Base-by-base conservation (phyloP, 2,329 filamentous ascomycete genomes). In the Alternaria burnsii region DNA sequence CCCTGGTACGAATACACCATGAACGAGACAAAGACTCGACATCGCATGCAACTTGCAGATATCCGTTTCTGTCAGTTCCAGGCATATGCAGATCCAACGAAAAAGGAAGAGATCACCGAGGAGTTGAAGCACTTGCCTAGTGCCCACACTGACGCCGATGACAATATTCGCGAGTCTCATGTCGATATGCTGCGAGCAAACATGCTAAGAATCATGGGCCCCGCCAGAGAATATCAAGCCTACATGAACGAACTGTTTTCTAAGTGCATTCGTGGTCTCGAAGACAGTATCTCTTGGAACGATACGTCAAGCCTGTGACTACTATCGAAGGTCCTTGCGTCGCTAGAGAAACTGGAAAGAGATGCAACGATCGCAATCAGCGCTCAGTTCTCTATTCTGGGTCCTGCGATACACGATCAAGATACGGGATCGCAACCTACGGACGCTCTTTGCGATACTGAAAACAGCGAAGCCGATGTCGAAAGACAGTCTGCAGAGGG, bases 201-300 rank as follows among this genome's bases (percentile, higher is more conserved):
- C 9, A 57, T 57, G 54, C 36, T 57, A 20, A 46, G 54, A 0
- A 24, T 57, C 5, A 57, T 57, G 38, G 54, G 46, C 0, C 54
- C 46, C 7, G 54, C 54, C 1, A 57, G 22, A 1, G 38, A 57
- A 0, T 52, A 52, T 1, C 11, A 52, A 14, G 22, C 22, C 2
- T 40, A 57, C 12, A 38, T 57, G 46, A 10, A 57, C 4, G 54
- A 57, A 0, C 11, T 57, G 4, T 44, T 57, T 5, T 12, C 9
- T 7, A 41, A 14, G 2, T 57, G 54, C 12, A 36, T 57, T 0
- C 12, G 16, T n/a, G 46, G 46, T 0, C 38, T 57, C 0, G 46
- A 52, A n/a, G 54, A 57, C 5, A 36, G 38, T 7, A 16, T 52
- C 8, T 51, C 46, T 3, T 57, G 54, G 54, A 57, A 57, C 8